A percentile compares a stretch with the other conserved stretches of the same genome.
Evolutionary conservation across 805 yeast genomes (phyloP).

Genomic region (Candida maesae): DNA sequence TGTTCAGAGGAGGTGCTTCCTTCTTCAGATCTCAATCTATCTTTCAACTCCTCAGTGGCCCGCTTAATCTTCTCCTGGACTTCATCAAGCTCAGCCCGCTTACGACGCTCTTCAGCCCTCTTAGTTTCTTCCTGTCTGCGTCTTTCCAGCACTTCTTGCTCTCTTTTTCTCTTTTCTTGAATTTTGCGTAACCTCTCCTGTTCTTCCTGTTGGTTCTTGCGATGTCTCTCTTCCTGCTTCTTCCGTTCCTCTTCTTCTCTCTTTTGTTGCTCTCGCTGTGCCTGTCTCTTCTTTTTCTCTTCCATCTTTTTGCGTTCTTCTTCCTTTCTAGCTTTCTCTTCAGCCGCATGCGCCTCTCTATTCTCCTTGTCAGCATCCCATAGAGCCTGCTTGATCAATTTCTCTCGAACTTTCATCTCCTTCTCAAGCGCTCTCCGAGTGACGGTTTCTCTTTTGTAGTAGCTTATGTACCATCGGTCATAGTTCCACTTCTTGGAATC

Average conservation of each 20-base stretch:
- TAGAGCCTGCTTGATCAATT: background rate
- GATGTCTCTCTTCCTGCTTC: background rate
- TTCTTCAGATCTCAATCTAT: background rate
- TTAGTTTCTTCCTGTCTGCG: slow-evolving; percentile 12
- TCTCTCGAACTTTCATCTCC: slow-evolving; percentile 4
- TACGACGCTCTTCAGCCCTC: slow-evolving; percentile 9
- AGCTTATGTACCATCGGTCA: slow-evolving; percentile 17
- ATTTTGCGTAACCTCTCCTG: slow-evolving; percentile 8
- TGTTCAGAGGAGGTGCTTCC: too few species aligned
- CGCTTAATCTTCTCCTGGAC: slow-evolving; percentile 6
- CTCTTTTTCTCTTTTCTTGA: slow-evolving; percentile 8
- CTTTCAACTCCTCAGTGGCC: slow-evolving; percentile 7
- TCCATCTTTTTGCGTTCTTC: slow-evolving; percentile 1
- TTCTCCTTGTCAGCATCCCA: background rate
- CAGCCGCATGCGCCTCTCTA: background rate
- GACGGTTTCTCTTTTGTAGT: slow-evolving; percentile 12
- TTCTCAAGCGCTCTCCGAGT: slow-evolving; percentile 4
- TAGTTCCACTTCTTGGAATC: slow-evolving; percentile 1
- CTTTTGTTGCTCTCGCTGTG: background rate
- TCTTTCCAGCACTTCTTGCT: slow-evolving; percentile 12
- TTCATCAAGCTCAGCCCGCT: slow-evolving; percentile 4
- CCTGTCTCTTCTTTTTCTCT: slow-evolving; percentile 3
- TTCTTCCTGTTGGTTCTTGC: slow-evolving; percentile 3
- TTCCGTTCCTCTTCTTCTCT: slow-evolving; percentile 1
- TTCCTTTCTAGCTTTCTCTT: background rate